Percentiles rank a stretch among this genome's conserved stretches.
These are phyloP conservation scores for Xerocomellus amylosporus DNA, from an alignment of 768 basidiomycete genomes.

Conservation along the genomic window DNA sequence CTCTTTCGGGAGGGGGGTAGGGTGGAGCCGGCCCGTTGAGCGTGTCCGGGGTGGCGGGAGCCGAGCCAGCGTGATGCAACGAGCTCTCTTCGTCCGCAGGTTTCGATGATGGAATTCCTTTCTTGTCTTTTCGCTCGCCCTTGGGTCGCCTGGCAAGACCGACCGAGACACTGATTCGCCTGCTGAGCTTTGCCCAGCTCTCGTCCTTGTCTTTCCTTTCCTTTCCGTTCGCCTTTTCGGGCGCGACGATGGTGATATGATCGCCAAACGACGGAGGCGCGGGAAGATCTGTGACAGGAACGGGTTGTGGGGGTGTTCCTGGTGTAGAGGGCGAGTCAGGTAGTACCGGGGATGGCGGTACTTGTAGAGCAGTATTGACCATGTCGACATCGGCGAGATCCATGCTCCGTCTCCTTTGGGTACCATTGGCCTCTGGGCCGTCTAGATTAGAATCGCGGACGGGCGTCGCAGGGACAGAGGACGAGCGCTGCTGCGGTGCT, in stretches of 20 bases:
- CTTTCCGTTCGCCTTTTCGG: conserved; percentile 34
- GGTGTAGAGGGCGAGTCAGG: conserved; percentile 12
- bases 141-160: conserved; percentile 38
- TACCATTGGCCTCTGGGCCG: conserved; percentile 21
- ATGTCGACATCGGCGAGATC: conserved; percentile 37
- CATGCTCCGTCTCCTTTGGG: conserved; percentile 33
- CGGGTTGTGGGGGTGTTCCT: conserved; percentile 16
- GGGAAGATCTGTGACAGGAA: conserved; percentile 3
- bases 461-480: conserved; percentile 53
- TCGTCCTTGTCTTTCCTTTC: conserved; percentile 41
- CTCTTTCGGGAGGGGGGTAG: conserved; percentile 13
- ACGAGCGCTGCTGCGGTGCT: conserved; percentile 46
- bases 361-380: conserved; percentile 1
- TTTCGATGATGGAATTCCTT: conserved; percentile 21
- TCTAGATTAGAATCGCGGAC: conserved; percentile 33
- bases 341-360: background rate
- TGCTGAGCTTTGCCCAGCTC: conserved; percentile 62
- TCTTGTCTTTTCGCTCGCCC: conserved; percentile 40
- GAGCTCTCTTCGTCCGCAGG: conserved; percentile 22
- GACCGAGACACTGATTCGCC: conserved; percentile 60
- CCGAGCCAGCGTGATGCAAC: conserved; percentile 11
- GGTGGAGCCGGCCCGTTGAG: conserved; percentile 4
- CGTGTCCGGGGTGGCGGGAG: conserved; percentile 3
- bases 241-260: conserved; percentile 38
- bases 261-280: conserved; percentile 18